These are phyloP conservation scores for Wickerhamomyces subpelliculosus DNA, from an alignment of 805 yeast genomes.

Conservation along the genomic window DNA sequence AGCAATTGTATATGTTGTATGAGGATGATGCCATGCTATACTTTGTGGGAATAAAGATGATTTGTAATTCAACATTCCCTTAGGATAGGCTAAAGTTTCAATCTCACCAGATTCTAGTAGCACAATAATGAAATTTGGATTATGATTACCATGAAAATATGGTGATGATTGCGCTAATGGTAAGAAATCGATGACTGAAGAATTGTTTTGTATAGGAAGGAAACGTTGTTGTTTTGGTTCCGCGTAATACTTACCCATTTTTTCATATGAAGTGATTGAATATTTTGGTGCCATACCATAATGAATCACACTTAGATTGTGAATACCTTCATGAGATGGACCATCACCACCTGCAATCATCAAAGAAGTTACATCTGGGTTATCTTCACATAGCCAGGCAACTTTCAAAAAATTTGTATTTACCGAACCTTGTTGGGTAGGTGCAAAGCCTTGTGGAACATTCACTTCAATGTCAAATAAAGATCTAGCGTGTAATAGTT, in stretches of 20 bases:
- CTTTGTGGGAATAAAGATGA: constrained; percentile 74
- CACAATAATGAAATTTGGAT: constrained; percentile 60
- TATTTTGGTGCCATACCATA: constrained; percentile 78
- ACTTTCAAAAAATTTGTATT: constrained; percentile 41
- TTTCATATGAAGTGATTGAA: constrained; percentile 73
- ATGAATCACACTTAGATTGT: constrained; percentile 50
- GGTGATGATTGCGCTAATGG: constrained; percentile 62
- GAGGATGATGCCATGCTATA: constrained; percentile 72
- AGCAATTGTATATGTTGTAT: constrained; percentile 49
- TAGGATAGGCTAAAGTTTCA: constrained; percentile 52
- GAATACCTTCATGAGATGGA: constrained; percentile 33
- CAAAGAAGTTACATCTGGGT: constrained; percentile 75
- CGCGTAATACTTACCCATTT: constrained; percentile 73
- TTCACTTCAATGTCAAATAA: constrained; percentile 61
- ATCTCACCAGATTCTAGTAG: constrained; percentile 59
- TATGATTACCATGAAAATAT: constrained; percentile 71
- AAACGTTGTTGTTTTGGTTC: constrained; percentile 48
- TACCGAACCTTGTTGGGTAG: constrained; percentile 12
- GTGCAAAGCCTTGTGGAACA: constrained; percentile 29
- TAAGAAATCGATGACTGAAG: constrained; percentile 38
- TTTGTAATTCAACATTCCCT: constrained; percentile 42
- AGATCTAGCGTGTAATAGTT: constrained; percentile 66
- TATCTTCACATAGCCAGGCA: constrained; percentile 72
- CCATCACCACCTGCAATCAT: constrained; percentile 64
- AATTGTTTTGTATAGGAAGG: constrained; percentile 44